Evolutionary conservation across 176 grass and related monocot species (phyloP), one percentile per base, ranked within the genome.

Genomic region (Bonia amplexicaulis): DNA sequence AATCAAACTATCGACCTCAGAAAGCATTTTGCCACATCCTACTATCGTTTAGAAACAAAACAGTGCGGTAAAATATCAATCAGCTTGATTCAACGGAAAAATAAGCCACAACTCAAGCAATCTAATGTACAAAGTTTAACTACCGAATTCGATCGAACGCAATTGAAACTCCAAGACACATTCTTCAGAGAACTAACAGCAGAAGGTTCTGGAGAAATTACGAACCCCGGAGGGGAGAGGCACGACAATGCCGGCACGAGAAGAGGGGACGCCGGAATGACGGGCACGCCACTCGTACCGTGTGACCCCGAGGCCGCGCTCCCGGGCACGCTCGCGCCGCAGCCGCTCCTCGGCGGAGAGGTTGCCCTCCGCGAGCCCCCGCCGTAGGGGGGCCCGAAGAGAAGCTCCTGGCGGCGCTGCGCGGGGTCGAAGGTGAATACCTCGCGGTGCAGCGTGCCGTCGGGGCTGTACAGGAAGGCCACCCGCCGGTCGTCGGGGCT

Each of bases 251-350:
- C 91, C 92, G 9, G 81, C 73, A 14, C 89, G 90, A 35, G 73
- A 86, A 10, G 84, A 70, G 23, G 75, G 45, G 14, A 73, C 68
- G 9, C 80, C 76, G 5, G 89, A 76, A 15, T 65, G 74, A 7
- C 86, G 85, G 15, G 90, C 70, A 5, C 92, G 87, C 96, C 96
- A 99, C 82, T 99, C 90, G 73, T 96, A 99, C 7, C 90, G 88
- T 0, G 96, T 96, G 47, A 99, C 93, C 58, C 96, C 96, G 25
- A 99, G 92, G 45, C 96, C 96, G n/a, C 91, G 88, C 73, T 99
- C 96, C 74, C 96, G 81, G 12, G 91, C 81, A 53, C 96, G 83
- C 93, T 99, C 96, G 25, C 96, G 81, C 65, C 96, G 87, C 75
- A 99, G 86, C 12, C 88, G 87, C 86, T 99, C 96, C 86, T 99